Base-by-base conservation (phyloP, 2,329 filamentous ascomycete genomes). In the Colletotrichum sp. region DNA sequence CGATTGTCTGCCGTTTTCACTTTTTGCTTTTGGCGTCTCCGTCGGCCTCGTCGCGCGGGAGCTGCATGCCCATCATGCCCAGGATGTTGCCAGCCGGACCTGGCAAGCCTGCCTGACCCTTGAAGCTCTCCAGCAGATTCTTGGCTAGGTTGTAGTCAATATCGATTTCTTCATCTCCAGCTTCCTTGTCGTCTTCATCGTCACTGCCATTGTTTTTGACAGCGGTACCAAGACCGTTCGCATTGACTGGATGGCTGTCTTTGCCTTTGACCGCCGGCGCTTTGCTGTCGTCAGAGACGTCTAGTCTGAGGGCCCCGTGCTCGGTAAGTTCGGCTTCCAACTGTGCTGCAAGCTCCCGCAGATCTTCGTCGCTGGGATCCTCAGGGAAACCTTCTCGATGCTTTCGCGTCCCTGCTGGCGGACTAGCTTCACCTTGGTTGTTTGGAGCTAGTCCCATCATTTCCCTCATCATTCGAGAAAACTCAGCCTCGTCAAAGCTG, bases 111-210 rank as follows among this genome's bases (percentile, higher is more conserved):
- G 89, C 95, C 83, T 98, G 96, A 18, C 94, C 93, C 82, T 98
- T 97, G 85, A 99, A 96, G 80, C 95, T 96, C 83, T 98, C 95
- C 2, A 99, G 88, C 70, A 99, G 88, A 80, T 98, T 98, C 83
- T 94, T 95, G 21, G 95, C 96, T 28, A 99, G 88, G 77, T 97
- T 96, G 79, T 96, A 94, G 82, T 98, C 95, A 32, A 97, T 91
- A 77, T 96, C 89, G 6, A 97, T 90, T 69, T 94, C 92, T 12
- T 91, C 85, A 4, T 84, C 85, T 12, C 87, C 87, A 10, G 90
- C 88, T 4, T 89, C 88, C 52, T 91, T 86, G 32, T 89, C 84
- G 9, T 87, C 83, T 66, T 84, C 83, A 4, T 82, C 80, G 4
- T 80, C 76, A 30, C 70, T 77, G 15, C 76, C 64, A 7, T 70